Percentiles rank a stretch among this genome's conserved stretches.
phyloP scores from a whole-genome alignment of 306 rosid genomes.

The Aeschynomene evenia region DNA sequence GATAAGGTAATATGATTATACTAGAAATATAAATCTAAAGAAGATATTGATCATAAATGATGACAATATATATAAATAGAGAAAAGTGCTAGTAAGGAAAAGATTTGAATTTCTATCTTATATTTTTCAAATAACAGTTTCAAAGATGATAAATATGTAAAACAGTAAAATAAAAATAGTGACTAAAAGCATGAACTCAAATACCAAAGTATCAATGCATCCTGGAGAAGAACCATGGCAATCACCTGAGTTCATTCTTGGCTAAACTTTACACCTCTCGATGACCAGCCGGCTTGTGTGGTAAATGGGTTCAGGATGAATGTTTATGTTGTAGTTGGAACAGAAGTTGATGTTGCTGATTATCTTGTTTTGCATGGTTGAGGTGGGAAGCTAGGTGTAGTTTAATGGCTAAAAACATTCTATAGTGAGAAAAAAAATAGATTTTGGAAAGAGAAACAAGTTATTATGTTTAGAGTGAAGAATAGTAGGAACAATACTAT shows the following conservation, averaged over 20 bases:
- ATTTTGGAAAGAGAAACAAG: background rate
- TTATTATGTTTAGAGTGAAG: conserved; percentile 4
- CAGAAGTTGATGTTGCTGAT: background rate
- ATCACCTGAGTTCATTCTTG: conserved; percentile 35
- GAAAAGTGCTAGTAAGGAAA: too few species aligned
- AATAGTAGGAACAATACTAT: background rate
- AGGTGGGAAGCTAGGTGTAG: conserved; percentile 42
- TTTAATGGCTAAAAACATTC: conserved; percentile 67
- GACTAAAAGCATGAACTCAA: too few species aligned
- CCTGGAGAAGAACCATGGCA: background rate
- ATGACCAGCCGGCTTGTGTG: conserved; percentile 38
- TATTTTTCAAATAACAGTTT: too few species aligned
- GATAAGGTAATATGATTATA: too few species aligned
- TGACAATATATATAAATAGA: too few species aligned
- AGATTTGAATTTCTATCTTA: too few species aligned
- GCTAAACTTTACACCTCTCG: conserved; percentile 4
- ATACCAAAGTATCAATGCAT: too few species aligned
- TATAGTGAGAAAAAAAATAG: background rate
- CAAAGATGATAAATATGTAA: too few species aligned
- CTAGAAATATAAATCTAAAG: too few species aligned
- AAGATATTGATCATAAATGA: too few species aligned
- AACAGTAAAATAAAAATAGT: too few species aligned
- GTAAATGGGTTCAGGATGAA: conserved; percentile 49
- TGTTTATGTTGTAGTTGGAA: conserved; percentile 14
- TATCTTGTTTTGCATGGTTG: conserved; percentile 27